Percentiles rank a stretch among this genome's conserved stretches.
Evolutionary conservation across 1,139 yeast species (phyloP).

Genomic region (Debaryomycetaceae sp.): DNA sequence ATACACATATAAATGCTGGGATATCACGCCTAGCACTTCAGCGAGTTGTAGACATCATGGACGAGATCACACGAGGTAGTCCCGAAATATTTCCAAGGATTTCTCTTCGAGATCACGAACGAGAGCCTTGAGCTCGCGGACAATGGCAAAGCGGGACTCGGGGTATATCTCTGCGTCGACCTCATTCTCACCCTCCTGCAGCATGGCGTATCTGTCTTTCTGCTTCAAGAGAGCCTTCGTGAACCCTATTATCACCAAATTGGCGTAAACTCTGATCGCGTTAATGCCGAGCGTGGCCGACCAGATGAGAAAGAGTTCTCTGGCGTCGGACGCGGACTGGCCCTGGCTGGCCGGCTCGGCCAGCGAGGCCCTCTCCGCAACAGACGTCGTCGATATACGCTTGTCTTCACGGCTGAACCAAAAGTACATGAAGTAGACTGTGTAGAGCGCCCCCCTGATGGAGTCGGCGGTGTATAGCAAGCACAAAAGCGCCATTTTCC

Average conservation of each 20-base stretch:
- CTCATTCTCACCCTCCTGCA: background rate
- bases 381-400: slow-evolving; percentile 9
- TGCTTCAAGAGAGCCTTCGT: slow-evolving; percentile 45
- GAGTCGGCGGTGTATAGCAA: slow-evolving; percentile 68
- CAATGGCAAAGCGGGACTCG: background rate
- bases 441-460: slow-evolving; percentile 60
- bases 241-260: slow-evolving; percentile 60
- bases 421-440: slow-evolving; percentile 65
- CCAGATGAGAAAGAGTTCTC: slow-evolving; percentile 70
- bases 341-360: background rate
- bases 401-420: slow-evolving; percentile 63
- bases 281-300: slow-evolving; percentile 52
- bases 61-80: background rate
- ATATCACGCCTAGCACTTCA: no score
- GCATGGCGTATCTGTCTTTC: background rate
- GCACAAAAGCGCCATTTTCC: slow-evolving; percentile 57
- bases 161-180: background rate
- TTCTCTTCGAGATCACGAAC: background rate
- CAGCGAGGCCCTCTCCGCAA: background rate
- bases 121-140: background rate
- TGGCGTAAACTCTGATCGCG: slow-evolving; percentile 61
- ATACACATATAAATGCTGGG: slow-evolving; percentile 1
- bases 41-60: slow-evolving; percentile 15
- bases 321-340: slow-evolving; percentile 58
- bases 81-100: background rate